A percentile compares a stretch with the other conserved stretches of the same genome.
These are phyloP conservation scores for Corrigiola litoralis DNA, from an alignment of 179 eudicot species.

Conservation along the genomic window DNA sequence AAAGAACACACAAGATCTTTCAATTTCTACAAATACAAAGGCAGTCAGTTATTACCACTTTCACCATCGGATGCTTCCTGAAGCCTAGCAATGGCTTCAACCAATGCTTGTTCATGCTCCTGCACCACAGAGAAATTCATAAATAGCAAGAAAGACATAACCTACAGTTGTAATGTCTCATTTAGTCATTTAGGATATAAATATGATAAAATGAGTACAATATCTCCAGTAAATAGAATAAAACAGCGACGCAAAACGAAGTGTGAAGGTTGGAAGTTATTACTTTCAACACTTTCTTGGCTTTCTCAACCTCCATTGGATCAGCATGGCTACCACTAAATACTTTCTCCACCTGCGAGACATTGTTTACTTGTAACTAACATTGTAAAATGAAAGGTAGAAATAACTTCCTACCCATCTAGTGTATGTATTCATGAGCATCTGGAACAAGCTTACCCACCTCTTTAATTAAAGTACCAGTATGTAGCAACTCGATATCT, in stretches of 20 bases:
- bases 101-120: slow-evolving; percentile 71
- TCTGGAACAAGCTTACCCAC: slow-evolving; percentile 21
- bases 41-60: slow-evolving; percentile 50
- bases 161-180: neutral
- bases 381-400: neutral
- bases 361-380: slow-evolving; percentile 6
- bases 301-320: slow-evolving; percentile 67
- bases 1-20: slow-evolving; percentile 5
- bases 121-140: slow-evolving; percentile 23
- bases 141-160: neutral
- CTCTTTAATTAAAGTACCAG: slow-evolving; percentile 72
- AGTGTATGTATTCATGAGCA: neutral
- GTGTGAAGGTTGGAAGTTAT: slow-evolving; percentile 6
- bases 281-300: slow-evolving; percentile 83
- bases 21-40: slow-evolving; percentile 26
- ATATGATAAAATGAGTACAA: no score
- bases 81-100: slow-evolving; percentile 62
- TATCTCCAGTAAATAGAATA: no score
- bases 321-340: slow-evolving; percentile 71
- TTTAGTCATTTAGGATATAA: no score
- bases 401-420: neutral
- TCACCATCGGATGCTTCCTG: slow-evolving; percentile 62
- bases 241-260: neutral
- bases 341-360: slow-evolving; percentile 71
- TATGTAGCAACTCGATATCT: slow-evolving; percentile 68